These are phyloP conservation scores for Skeletonema tropicum DNA, from an alignment of 108 stramenopile genomes.

Conservation along the genomic window DNA sequence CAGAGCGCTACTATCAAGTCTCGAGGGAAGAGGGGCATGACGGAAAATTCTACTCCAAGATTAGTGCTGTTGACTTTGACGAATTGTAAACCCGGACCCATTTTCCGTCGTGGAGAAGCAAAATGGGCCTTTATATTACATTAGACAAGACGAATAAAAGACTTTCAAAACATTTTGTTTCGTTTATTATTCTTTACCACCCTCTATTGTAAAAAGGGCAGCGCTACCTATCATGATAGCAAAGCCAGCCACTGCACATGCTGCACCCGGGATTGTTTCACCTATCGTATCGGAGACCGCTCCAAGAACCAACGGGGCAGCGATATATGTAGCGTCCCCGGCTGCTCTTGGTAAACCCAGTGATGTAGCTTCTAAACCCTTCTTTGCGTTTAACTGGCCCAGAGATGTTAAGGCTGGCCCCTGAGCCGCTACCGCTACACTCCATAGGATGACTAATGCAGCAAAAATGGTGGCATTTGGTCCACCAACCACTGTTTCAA, in stretches of 20 bases:
- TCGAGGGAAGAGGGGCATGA: slow-evolving; percentile 85
- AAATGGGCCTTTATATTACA: background rate
- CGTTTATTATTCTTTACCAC: background rate
- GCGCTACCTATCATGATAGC: slow-evolving; percentile 33
- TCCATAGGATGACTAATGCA: slow-evolving; percentile 40
- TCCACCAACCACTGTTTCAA: background rate
- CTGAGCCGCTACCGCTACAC: slow-evolving; percentile 44
- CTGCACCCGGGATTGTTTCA: slow-evolving; percentile 25
- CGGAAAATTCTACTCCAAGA: slow-evolving; percentile 84
- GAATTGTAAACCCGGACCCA: slow-evolving; percentile 45
- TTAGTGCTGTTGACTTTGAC: slow-evolving; percentile 84
- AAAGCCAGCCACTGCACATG: slow-evolving; percentile 35
- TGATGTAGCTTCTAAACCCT: slow-evolving; percentile 58
- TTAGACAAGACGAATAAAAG: background rate
- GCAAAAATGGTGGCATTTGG: slow-evolving; percentile 31
- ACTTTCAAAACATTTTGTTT: background rate
- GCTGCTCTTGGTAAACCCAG: slow-evolving; percentile 70
- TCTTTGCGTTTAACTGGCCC: background rate
- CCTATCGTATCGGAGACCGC: slow-evolving; percentile 51
- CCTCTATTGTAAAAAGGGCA: slow-evolving; percentile 8
- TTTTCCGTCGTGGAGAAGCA: background rate
- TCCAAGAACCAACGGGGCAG: slow-evolving; percentile 72
- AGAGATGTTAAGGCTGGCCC: slow-evolving; percentile 52
- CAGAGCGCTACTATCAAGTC: slow-evolving; percentile 94
- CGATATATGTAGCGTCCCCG: slow-evolving; percentile 79